Conservation (phyloP, 2,329 filamentous ascomycete species). For the Orbilia ellipsospora region DNA sequence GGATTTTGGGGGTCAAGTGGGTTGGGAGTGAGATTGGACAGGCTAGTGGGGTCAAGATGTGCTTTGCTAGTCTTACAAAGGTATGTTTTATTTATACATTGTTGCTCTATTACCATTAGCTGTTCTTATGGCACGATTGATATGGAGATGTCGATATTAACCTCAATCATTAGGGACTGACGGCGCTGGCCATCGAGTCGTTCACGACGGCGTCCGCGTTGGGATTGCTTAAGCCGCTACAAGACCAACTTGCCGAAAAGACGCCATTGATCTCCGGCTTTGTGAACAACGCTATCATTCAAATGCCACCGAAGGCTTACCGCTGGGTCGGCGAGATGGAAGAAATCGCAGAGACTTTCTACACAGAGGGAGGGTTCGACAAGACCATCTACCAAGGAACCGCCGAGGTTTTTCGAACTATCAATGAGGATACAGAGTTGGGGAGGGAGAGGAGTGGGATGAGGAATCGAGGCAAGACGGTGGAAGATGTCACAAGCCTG, state of each 20-base stretch:
- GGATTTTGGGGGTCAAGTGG: constrained; percentile 57
- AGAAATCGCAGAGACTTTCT: constrained; percentile 76
- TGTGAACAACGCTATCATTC: constrained; percentile 68
- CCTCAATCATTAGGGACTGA: constrained; percentile 66
- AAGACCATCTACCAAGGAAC: constrained; percentile 44
- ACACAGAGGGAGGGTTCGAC: constrained; percentile 68
- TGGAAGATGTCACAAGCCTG: constrained; percentile 50
- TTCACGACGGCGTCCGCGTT: constrained; percentile 75
- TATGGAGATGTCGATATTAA: background rate
- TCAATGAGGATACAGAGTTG: constrained; percentile 51
- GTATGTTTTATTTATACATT: constrained; percentile 6
- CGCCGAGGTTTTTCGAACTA: constrained; percentile 51
- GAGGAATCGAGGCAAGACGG: constrained; percentile 50
- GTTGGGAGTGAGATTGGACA: constrained; percentile 57
- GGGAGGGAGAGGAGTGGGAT: constrained; percentile 48
- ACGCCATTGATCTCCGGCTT: constrained; percentile 65
- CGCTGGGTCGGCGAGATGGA: constrained; percentile 82
- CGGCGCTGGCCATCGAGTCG: constrained; percentile 75
- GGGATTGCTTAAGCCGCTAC: constrained; percentile 71
- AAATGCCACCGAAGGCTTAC: constrained; percentile 79
- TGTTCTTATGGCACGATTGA: background rate
- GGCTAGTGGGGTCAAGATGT: constrained; percentile 74
- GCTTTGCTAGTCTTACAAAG: constrained; percentile 72
- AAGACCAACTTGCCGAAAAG: constrained; percentile 68
- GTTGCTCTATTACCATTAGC: background rate